Evolutionary conservation across 345 rosid species (phyloP).

Genomic region (Dimocarpus longan): DNA sequence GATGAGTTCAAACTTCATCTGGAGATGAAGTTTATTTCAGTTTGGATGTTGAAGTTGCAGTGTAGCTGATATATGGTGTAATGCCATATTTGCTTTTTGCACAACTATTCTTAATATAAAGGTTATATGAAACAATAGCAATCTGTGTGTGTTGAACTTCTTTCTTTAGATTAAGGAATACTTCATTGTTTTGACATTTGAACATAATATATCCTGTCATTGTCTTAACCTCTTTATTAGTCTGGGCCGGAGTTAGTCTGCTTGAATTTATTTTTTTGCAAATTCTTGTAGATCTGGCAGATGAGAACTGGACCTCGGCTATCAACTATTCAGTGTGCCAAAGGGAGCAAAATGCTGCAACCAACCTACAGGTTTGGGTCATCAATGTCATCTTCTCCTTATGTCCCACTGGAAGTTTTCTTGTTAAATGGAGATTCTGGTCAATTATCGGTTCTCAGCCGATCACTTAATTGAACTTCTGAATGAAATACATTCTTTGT

Average conservation of each 20-base stretch:
- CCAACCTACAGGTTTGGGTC: constrained; percentile 88
- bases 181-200: neutral
- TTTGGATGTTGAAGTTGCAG: neutral
- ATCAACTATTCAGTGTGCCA: constrained; percentile 65
- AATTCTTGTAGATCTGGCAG: constrained; percentile 83
- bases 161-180: neutral
- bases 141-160: neutral
- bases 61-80: neutral
- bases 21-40: neutral
- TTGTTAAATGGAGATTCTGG: constrained; percentile 89
- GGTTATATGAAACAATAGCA: neutral
- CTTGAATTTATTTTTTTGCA: neutral
- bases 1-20: neutral
- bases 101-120: neutral
- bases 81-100: neutral
- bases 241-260: neutral
- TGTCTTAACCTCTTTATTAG: neutral
- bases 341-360: constrained; percentile 80
- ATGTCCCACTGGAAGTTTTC: constrained; percentile 81
- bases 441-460: constrained; percentile 71
- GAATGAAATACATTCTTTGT: constrained; percentile 10
- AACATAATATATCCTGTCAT: neutral
- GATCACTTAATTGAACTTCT: constrained; percentile 47
- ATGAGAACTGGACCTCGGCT: constrained; percentile 96
- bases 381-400: constrained; percentile 60